These are phyloP conservation scores for Backusella liffmaniae DNA, from an alignment of 192 early-diverging fungal species.

Conservation along the genomic window DNA sequence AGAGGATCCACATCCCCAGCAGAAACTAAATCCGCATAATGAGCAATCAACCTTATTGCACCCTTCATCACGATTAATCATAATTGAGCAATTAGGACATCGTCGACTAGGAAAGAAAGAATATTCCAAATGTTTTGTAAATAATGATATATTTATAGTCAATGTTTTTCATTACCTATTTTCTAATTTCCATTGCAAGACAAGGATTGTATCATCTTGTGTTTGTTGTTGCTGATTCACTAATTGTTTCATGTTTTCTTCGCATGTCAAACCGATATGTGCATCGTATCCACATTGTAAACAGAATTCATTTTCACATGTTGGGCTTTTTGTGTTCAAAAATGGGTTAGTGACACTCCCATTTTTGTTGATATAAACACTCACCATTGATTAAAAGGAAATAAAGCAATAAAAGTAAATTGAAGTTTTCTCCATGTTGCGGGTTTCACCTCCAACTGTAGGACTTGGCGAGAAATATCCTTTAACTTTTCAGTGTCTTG, in stretches of 20 bases:
- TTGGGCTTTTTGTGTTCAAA: constrained; percentile 15
- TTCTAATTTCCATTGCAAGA: constrained; percentile 32
- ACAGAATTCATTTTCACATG: constrained; percentile 43
- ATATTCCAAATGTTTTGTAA: neutral
- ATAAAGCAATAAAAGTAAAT: constrained; percentile 51
- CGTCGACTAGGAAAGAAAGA: constrained; percentile 39
- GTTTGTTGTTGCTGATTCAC: constrained; percentile 1
- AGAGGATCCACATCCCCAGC: constrained; percentile 57
- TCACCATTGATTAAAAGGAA: constrained; percentile 52
- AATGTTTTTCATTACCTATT: constrained; percentile 35
- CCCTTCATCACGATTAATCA: constrained; percentile 69
- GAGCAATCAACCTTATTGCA: constrained; percentile 72
- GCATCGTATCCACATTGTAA: constrained; percentile 50
- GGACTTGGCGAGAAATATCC: constrained; percentile 9
- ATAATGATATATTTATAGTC: neutral
- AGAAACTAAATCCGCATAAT: constrained; percentile 63
- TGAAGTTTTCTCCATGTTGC: constrained; percentile 57
- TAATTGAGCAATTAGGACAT: constrained; percentile 64
- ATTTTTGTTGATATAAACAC: neutral
- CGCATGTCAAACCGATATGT: constrained; percentile 41
- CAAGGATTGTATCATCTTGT: constrained; percentile 13
- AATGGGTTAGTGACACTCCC: constrained; percentile 10
- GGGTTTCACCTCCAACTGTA: constrained; percentile 25
- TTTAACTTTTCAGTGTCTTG: neutral
- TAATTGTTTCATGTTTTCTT: constrained; percentile 44